Evolutionary conservation across 2,329 filamentous ascomycete genomes (phyloP), one percentile per base, ranked within the genome.

Genomic region (Xylariomycetidae sp.): DNA sequence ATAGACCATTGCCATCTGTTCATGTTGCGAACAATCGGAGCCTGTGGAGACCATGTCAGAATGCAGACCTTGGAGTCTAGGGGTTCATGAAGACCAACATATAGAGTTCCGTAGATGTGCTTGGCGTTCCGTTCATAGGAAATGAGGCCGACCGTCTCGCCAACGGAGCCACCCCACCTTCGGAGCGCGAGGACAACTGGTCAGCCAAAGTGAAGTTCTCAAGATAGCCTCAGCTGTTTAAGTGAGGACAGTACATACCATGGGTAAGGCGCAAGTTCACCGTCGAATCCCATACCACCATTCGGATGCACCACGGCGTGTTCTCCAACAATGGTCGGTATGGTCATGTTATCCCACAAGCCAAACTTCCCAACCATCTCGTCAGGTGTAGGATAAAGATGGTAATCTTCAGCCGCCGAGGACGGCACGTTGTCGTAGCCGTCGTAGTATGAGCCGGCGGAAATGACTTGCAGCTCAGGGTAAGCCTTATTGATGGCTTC

Each of bases 101-200:
- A 75, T 32, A 67, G 61, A 1, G 69, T 66, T 6, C 71, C 72
- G 2, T 68, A 65, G 27, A 80, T 66, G 14, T 68, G 65, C 44
- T 80, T 74, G 4, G 67, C 65, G 55, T 83, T 83, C 35, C 79
- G 67, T 63, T 84, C 79, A 19, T 74, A 73, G 13, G 77, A 74
- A 40, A 83, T 65, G 12, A 82, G 61, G 35, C 72, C 78, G n/a
- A 84, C 65, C 16, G 76, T 78, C 51, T 84, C 79, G 10, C 70
- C 70, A 3, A 84, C 73, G 7, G 71, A 64, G 17, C 75, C 77
- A 31, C 74, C 71, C 75, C 71, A 74, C 47, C 47, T 50, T 20
- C 14, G 9, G 2, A 16, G 13, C 17, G 14, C 6, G 23, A 19
- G 15, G 13, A n/a, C n/a, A n/a, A n/a, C n/a, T n/a, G n/a, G n/a